Evolutionary conservation across 768 basidiomycete genomes (phyloP).

Genomic region (Trametes gibbosa): DNA sequence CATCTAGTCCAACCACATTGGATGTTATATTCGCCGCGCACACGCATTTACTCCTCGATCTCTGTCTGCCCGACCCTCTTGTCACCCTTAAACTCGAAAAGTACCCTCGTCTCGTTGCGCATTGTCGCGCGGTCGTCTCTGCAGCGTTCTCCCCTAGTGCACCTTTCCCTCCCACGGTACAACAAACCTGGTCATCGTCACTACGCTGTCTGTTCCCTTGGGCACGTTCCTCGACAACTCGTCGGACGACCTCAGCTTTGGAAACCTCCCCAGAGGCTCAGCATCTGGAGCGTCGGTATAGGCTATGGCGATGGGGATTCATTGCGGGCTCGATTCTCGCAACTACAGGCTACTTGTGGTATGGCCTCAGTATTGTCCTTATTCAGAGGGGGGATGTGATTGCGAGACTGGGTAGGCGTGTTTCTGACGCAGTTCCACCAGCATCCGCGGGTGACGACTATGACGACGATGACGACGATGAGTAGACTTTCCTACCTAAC

Average conservation of each 20-base stretch:
- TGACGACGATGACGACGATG: too few relatives aligned
- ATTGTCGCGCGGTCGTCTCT: constrained; percentile 51
- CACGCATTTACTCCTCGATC: constrained; percentile 54
- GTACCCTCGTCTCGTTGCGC: constrained; percentile 56
- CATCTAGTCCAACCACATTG: constrained; percentile 53
- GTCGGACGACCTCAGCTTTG: constrained; percentile 30
- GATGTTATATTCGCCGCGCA: constrained; percentile 71
- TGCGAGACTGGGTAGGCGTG: not conserved
- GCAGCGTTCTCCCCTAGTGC: constrained; percentile 29
- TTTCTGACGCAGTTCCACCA: not conserved
- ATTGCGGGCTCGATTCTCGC: constrained; percentile 42
- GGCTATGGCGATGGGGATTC: constrained; percentile 53
- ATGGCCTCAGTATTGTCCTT: constrained; percentile 4
- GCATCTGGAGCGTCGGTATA: constrained; percentile 43
- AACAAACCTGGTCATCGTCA: constrained; percentile 24
- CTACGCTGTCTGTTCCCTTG: constrained; percentile 36
- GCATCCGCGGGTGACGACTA: too few relatives aligned
- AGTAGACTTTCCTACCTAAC: too few relatives aligned
- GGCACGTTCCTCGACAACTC: constrained; percentile 15
- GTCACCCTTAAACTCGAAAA: constrained; percentile 55
- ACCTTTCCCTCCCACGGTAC: constrained; percentile 18
- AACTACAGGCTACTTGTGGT: constrained; percentile 37
- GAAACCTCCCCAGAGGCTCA: constrained; percentile 15
- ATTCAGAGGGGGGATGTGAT: not conserved
- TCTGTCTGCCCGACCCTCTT: constrained; percentile 60